Conservation (phyloP, 768 basidiomycete genomes). For the Termitomyces sp. region DNA sequence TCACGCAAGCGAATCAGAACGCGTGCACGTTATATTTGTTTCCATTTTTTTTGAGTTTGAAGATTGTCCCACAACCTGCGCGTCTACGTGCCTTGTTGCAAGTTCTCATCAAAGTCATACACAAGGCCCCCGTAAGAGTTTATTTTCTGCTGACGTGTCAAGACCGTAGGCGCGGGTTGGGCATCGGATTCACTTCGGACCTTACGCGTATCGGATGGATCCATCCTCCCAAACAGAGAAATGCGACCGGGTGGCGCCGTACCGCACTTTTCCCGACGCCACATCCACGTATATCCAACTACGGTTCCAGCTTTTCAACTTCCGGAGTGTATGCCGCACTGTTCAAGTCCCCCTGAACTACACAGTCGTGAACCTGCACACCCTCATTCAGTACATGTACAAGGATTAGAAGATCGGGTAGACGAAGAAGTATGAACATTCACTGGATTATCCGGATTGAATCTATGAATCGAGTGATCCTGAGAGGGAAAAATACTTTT, state of each 20-base stretch:
- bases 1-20: background rate
- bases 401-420: background rate
- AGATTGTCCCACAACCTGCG: background rate
- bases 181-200: background rate
- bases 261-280: background rate
- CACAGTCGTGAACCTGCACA: background rate
- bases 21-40: background rate
- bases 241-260: background rate
- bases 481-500: background rate
- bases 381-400: background rate
- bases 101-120: background rate
- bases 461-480: background rate
- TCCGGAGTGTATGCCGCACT: background rate
- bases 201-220: background rate
- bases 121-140: too few species aligned
- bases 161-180: background rate
- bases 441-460: background rate
- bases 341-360: background rate
- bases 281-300: background rate
- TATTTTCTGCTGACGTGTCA: background rate
- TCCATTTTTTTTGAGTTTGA: background rate
- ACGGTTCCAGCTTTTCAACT: background rate
- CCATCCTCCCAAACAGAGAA: background rate
- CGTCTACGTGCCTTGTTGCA: background rate
- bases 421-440: conserved; percentile 2